Base-by-base conservation (phyloP, 345 rosid genomes). In the Moricandia moricandioides region DNA sequence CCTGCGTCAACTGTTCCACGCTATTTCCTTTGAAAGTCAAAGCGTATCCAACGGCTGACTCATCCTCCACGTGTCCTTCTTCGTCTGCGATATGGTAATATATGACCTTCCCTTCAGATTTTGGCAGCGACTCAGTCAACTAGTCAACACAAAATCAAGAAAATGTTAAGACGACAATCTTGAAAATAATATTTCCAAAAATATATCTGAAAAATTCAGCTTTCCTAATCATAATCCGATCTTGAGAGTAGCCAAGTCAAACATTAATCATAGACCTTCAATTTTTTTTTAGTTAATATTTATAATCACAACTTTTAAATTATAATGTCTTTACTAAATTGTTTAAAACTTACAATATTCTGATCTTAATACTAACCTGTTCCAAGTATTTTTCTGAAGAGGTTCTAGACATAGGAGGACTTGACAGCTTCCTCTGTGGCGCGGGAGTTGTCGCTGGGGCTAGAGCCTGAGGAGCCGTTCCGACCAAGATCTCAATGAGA, bases 1-100 rank as follows among this genome's bases (percentile, higher is more conserved):
- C 88, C 39, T 70, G 91, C 66, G 90, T 90, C 88, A 95, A 78
- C 71, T 89, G 92, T n/a, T 84, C 88, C 37, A 92, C 56, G 56
- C 56, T 49, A 8, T 49, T 49, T 49, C 56, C 56, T 49, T 49
- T 49, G 4, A 49, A 49, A 16, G 56, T 14, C 24, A 49, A 49
- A 49, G 56, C 24, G 10, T 49, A 49, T 49, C 11, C 56, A 49
- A 49, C 56, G 56, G 10, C 56, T 16, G 56, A 49, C 4, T 49
- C 56, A 49, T 49, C 8, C 10, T 49, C 56, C 24, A 49, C 56
- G 56, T 49, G 56, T 49, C 56, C 56, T 16, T 49, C 56, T 2
- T 16, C 24, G 56, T 49, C 56, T 7, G 56, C 56, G 10, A 49
- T 49, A 8, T 49, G 56, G 24, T 49, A 49, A 16, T 49, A 16